phyloP scores from a whole-genome alignment of 2,329 filamentous ascomycete genomes.

The Clonostachys rosea region DNA sequence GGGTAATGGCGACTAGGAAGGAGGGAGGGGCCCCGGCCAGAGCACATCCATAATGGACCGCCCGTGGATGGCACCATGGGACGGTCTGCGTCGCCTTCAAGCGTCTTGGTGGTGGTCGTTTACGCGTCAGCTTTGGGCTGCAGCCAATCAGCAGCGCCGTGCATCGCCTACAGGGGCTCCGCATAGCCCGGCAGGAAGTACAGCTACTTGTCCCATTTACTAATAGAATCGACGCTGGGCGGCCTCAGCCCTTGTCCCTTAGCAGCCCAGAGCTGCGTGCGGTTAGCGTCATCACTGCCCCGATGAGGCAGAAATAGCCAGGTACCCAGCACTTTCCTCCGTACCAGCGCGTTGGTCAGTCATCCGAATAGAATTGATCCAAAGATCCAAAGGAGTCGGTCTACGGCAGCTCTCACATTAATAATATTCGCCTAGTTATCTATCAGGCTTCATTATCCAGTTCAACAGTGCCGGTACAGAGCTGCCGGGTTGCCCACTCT shows the following conservation, averaged over 20 bases:
- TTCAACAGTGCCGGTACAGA: no score
- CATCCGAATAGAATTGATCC: no score
- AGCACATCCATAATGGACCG: not conserved
- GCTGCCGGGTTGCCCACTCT: no score
- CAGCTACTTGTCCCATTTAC: conserved; percentile 1
- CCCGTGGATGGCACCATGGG: no score
- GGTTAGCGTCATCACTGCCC: no score
- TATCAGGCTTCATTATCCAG: no score
- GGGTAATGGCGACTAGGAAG: not conserved
- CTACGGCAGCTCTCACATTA: no score
- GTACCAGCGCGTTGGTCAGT: no score
- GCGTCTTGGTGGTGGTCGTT: conserved; percentile 1
- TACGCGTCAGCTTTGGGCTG: conserved; percentile 2
- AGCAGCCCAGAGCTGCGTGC: not conserved
- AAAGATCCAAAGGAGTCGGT: no score
- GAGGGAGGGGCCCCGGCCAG: not conserved
- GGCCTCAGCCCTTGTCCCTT: not conserved
- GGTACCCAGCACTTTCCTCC: no score
- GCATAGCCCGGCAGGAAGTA: not conserved
- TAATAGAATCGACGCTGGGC: not conserved
- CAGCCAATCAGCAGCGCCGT: conserved; percentile 1
- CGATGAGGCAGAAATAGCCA: no score
- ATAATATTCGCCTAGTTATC: no score
- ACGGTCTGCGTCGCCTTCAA: not conserved
- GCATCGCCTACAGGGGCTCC: not conserved